phyloP scores from a whole-genome alignment of 163 green algal genomes.

The Scenedesmus sp. region DNA sequence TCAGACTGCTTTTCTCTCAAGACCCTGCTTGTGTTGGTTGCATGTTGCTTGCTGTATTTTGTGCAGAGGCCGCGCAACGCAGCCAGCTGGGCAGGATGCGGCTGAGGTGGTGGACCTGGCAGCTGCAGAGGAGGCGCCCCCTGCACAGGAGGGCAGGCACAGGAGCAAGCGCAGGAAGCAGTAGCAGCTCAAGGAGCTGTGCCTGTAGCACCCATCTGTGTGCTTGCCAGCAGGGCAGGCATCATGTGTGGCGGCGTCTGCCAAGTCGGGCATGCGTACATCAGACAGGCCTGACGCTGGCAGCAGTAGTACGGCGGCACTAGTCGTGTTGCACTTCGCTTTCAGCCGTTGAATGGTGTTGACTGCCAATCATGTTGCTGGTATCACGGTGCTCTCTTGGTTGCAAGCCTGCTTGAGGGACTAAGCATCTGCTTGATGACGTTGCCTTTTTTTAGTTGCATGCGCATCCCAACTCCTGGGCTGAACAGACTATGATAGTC shows the following conservation, averaged over 20 bases:
- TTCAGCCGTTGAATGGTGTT: background rate
- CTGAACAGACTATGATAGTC: too few relatives aligned
- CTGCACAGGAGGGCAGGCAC: constrained; percentile 3
- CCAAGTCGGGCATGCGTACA: too few relatives aligned
- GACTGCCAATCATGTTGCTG: too few relatives aligned
- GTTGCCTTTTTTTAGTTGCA: too few relatives aligned
- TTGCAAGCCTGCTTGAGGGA: too few relatives aligned
- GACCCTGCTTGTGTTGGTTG: background rate
- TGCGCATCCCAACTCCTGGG: too few relatives aligned
- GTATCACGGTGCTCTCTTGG: too few relatives aligned
- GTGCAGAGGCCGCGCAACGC: background rate
- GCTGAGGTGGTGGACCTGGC: background rate
- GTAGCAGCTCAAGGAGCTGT: constrained; percentile 11
- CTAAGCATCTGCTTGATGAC: too few relatives aligned
- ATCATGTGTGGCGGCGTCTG: too few relatives aligned
- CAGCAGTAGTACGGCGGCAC: background rate
- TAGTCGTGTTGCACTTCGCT: too few relatives aligned
- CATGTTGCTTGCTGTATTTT: background rate
- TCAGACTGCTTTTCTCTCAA: background rate
- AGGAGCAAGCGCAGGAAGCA: constrained; percentile 33
- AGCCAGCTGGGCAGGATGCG: background rate
- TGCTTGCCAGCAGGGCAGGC: too few relatives aligned
- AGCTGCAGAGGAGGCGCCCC: background rate
- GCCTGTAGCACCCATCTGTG: background rate
- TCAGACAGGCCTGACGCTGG: too few relatives aligned